Conservation (phyloP, 192 early-diverging fungal genomes). For the Coemansia sp. region DNA sequence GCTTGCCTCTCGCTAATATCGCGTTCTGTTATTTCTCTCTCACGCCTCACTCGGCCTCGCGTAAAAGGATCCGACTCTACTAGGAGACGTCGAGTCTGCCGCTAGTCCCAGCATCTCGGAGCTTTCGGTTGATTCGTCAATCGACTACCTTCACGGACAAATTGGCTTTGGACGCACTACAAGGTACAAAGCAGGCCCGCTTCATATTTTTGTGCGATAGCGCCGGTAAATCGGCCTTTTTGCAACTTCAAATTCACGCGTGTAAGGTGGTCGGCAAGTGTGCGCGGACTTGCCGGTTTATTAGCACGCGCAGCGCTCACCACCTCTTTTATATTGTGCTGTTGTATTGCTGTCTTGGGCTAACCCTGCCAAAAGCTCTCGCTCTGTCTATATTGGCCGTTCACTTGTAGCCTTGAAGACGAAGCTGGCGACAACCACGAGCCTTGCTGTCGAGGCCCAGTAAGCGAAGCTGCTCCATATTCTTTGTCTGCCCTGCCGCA, state of each 20-base stretch:
- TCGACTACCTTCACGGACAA: slow-evolving; percentile 35
- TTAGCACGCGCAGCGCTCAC: neutral
- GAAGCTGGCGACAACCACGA: slow-evolving; percentile 6
- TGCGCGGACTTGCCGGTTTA: too few species aligned
- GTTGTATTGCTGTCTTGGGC: neutral
- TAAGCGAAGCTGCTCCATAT: neutral
- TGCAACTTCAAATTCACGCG: too few species aligned
- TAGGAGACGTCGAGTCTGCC: slow-evolving; percentile 13
- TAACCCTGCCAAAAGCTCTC: neutral
- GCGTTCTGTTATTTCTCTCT: slow-evolving; percentile 1
- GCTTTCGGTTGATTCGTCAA: slow-evolving; percentile 55
- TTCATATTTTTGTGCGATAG: neutral
- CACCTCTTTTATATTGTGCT: neutral
- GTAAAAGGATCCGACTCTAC: neutral
- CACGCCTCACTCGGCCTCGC: neutral
- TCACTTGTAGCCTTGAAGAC: slow-evolving; percentile 10
- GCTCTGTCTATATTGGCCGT: neutral
- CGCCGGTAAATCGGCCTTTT: too few species aligned
- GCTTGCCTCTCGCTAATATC: neutral
- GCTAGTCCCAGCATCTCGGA: slow-evolving; percentile 52
- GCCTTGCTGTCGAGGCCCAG: neutral
- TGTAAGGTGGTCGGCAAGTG: too few species aligned
- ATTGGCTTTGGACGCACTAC: slow-evolving; percentile 21
- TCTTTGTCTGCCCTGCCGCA: neutral
- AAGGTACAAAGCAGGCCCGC: slow-evolving; percentile 25